Evolutionary conservation across 2,329 filamentous ascomycete species (phyloP), one percentile per base, ranked within the genome.

Genomic region (Sclerotinia glacialis): DNA sequence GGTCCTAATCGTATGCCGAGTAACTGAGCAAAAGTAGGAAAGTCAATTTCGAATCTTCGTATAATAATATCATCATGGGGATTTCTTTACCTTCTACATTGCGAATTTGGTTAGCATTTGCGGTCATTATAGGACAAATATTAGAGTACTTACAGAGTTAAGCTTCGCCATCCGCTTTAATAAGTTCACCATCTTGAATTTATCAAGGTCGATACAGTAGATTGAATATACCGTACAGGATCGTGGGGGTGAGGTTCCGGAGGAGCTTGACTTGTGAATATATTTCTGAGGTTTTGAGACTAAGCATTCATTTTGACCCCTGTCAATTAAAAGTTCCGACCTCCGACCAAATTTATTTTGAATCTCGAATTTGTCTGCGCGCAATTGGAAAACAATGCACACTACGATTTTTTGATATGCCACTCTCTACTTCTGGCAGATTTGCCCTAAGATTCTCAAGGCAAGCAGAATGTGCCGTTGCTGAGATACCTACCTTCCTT

Each of bases 1-100:
- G 91, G 89, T 67, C 94, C 95, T 77, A 90, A 83, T 76, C 89
- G 87, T 78, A 98, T 82, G 75, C 83, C 81, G 70, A 95, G 83
- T 62, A 96, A 81, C 90, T 95, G 77, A 68, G 68, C 58, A 47
- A 54, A 55, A 56, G 50, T 14, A 49, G 46, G 31, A 49, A 40
- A 23, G 66, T 74, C 66, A 72, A 73, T 70, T 74, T 26, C 67
- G 16, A 46, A 42, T 62, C 68, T 55, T 56, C n/a, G 3, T 44
- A 26, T 18, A 26, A 21, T 6, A 42, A 44, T 63, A 34, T 65
- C 37, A 64, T 63, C 28, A 47, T 54, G 37, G 69, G 67, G 66
- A 56, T 68, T 69, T 56, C 58, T 73, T 69, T 81, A 83, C 81
- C 79, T 79, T 81, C 82, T 84, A 65, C 50, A 54, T 61, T 64